Evolutionary conservation across 2,329 filamentous ascomycete species (phyloP), one percentile per base, ranked within the genome.

Genomic region (Nothopassalora personata): DNA sequence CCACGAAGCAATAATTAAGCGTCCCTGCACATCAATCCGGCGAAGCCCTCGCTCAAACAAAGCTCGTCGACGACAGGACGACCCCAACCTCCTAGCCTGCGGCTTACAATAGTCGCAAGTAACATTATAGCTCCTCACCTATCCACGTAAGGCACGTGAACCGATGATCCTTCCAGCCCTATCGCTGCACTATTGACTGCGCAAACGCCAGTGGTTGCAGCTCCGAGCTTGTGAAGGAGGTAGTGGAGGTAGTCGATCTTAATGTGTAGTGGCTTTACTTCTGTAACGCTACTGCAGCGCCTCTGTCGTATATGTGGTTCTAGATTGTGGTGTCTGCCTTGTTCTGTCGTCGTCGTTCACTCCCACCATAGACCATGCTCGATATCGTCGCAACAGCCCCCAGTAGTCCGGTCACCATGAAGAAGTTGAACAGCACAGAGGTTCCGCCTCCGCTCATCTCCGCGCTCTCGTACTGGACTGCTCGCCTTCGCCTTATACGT

Each of bases 391-490:
- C 66, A n/a, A 70, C 65, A 5, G 67, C 58, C 18, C 59, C 63
- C 57, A 74, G 50, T 11, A 70, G 66, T 2, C 70, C 69, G 27
- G 66, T 66, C n/a, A 74, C 54, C 34, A 73, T 47, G n/a, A 73
- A 51, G 36, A 72, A 72, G 43, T 70, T 71, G 31, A 70, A 66
- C 57, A 71, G 31, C 56, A 65, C 61, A 59, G 65, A 67, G 36
- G 55, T 67, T 9, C 64, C 66, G 11, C 49, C 49, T 11, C 56
- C 62, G 27, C 30, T 61, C 46, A 46, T 51, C 51, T 66, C 66
- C 19, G 53, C 36, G 43, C 67, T 61, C 31, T 66, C 64, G 43
- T 60, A 63, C 31, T 48, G 56, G 23, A 66, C 55, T 8, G 59
- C 63, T 48, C 61, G 51, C 49, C 60, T 59, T 43, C 60, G 55